phyloP scores from a whole-genome alignment of 2,329 filamentous ascomycete species.

The Neopestalotiopsis clavispora region DNA sequence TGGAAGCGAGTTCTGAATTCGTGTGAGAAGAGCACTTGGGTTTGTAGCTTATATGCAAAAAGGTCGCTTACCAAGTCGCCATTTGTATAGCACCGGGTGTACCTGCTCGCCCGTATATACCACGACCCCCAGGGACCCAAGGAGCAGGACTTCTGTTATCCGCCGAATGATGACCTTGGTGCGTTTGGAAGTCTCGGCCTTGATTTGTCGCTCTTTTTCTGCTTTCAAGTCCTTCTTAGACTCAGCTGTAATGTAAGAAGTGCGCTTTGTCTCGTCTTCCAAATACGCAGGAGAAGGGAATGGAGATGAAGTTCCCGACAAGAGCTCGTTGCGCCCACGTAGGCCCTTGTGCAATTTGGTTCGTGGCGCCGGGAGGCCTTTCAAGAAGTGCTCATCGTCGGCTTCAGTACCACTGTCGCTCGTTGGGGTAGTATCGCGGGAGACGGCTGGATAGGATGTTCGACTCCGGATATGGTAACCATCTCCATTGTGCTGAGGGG shows the following conservation, averaged over 20 bases:
- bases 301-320: slow-evolving; percentile 62
- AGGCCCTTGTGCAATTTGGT: slow-evolving; percentile 77
- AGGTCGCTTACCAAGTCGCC: slow-evolving; percentile 51
- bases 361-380: slow-evolving; percentile 82
- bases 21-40: slow-evolving; percentile 23
- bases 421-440: slow-evolving; percentile 61
- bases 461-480: slow-evolving; percentile 27
- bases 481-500: slow-evolving; percentile 17
- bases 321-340: slow-evolving; percentile 60
- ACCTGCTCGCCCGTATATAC: slow-evolving; percentile 53
- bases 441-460: slow-evolving; percentile 35
- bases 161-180: slow-evolving; percentile 59
- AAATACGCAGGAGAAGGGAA: slow-evolving; percentile 52
- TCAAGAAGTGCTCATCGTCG: slow-evolving; percentile 90
- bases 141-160: slow-evolving; percentile 55
- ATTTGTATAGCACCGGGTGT: slow-evolving; percentile 48
- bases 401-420: slow-evolving; percentile 95
- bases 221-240: slow-evolving; percentile 28
- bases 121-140: slow-evolving; percentile 53
- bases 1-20: slow-evolving; percentile 46
- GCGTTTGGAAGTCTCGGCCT: slow-evolving; percentile 44
- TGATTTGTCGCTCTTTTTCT: slow-evolving; percentile 31
- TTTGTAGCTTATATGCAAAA: neutral
- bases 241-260: slow-evolving; percentile 21
- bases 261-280: slow-evolving; percentile 44